phyloP scores from a whole-genome alignment of 2,329 filamentous ascomycete genomes.

The Coleophoma crateriformis region DNA sequence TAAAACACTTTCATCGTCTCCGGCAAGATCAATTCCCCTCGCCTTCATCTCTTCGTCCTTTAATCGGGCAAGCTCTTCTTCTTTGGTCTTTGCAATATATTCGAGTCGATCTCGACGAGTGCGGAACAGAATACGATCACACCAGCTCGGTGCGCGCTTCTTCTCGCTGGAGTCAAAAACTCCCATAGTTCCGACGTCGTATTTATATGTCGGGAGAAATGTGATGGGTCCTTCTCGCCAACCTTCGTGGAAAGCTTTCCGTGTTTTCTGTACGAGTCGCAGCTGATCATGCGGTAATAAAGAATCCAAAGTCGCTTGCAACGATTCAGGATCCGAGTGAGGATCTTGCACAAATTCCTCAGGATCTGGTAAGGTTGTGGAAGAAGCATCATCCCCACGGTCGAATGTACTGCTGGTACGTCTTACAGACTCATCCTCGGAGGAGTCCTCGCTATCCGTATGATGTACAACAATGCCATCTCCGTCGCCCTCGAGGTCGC shows the following conservation, averaged over 20 bases:
- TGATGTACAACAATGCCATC: slow-evolving; percentile 40
- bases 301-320: slow-evolving; percentile 84
- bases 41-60: slow-evolving; percentile 83
- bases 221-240: slow-evolving; percentile 86
- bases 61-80: slow-evolving; percentile 61
- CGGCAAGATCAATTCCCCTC: slow-evolving; percentile 66
- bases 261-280: slow-evolving; percentile 61
- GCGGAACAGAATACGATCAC: slow-evolving; percentile 85
- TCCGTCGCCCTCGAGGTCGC: slow-evolving; percentile 38
- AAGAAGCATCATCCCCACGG: slow-evolving; percentile 28
- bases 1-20: slow-evolving; percentile 74
- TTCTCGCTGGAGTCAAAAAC: slow-evolving; percentile 96
- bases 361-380: slow-evolving; percentile 47
- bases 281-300: slow-evolving; percentile 89
- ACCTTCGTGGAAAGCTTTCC: slow-evolving; percentile 83
- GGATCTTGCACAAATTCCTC: slow-evolving; percentile 65
- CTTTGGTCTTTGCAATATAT: slow-evolving; percentile 57
- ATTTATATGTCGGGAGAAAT: slow-evolving; percentile 95
- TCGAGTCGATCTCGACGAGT: slow-evolving; percentile 65
- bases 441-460: slow-evolving; percentile 40
- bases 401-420: slow-evolving; percentile 20
- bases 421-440: slow-evolving; percentile 24
- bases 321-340: slow-evolving; percentile 72
- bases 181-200: slow-evolving; percentile 88
- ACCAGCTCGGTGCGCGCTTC: slow-evolving; percentile 89